A percentile compares a stretch with the other conserved stretches of the same genome.
phyloP scores from a whole-genome alignment of 768 basidiomycete species.

The Lactarius indigo region DNA sequence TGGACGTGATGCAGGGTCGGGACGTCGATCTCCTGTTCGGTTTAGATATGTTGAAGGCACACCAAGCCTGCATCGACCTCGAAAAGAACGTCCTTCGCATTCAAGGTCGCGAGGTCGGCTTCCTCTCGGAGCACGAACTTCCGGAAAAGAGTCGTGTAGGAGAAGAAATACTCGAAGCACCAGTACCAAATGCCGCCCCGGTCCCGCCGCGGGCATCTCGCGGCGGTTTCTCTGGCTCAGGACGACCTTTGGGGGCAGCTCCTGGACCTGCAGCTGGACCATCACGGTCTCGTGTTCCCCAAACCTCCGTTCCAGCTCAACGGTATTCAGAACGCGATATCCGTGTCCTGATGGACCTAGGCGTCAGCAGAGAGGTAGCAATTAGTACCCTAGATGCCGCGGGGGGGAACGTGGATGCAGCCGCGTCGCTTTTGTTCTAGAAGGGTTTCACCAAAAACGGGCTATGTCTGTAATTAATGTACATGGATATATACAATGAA shows the following conservation, averaged over 20 bases:
- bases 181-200: not conserved
- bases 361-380: conserved; percentile 73
- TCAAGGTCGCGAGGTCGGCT: conserved; percentile 81
- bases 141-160: conserved; percentile 69
- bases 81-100: conserved; percentile 88
- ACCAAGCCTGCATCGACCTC: conserved; percentile 95
- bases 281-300: conserved; percentile 27
- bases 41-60: conserved; percentile 98
- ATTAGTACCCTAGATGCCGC: conserved; percentile 72
- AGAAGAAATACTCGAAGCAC: conserved; percentile 31
- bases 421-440: conserved; percentile 82
- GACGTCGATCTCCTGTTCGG: conserved; percentile 96
- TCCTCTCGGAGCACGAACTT: conserved; percentile 92
- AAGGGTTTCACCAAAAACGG: conserved; percentile 1
- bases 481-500: conserved; percentile 28
- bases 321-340: conserved; percentile 60
- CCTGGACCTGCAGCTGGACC: conserved; percentile 33
- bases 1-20: conserved; percentile 52
- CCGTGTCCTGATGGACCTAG: conserved; percentile 66
- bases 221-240: conserved; percentile 61
- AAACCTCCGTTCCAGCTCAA: conserved; percentile 11
- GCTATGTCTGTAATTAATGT: conserved; percentile 13
- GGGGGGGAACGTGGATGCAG: conserved; percentile 83
- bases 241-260: conserved; percentile 53
- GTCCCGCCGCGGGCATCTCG: not conserved